These are phyloP conservation scores for Floccularia luteovirens DNA, from an alignment of 768 basidiomycete species.

Conservation along the genomic window DNA sequence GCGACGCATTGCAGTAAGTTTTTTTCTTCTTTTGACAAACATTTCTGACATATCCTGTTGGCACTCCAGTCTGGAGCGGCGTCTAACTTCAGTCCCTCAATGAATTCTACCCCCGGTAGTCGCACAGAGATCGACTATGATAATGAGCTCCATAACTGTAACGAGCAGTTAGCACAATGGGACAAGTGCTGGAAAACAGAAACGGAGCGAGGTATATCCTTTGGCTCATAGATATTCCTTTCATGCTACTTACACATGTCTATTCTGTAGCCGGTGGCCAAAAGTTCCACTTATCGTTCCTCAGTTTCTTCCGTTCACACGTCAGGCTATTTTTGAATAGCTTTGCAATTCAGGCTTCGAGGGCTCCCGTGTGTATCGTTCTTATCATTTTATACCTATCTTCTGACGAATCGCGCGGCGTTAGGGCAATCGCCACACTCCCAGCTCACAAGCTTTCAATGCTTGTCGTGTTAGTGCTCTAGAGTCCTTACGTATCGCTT, in stretches of 20 bases:
- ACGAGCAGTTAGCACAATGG: slow-evolving; percentile 68
- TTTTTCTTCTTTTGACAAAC: not conserved
- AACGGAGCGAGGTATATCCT: slow-evolving; percentile 55
- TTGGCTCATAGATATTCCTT: slow-evolving; percentile 3
- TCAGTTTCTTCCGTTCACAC: slow-evolving; percentile 70
- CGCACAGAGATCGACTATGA: slow-evolving; percentile 69
- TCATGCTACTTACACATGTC: slow-evolving; percentile 2
- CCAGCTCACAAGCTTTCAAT: slow-evolving; percentile 61
- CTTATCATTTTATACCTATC: not conserved
- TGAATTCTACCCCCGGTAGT: slow-evolving; percentile 28
- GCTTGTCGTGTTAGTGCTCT: slow-evolving; percentile 72
- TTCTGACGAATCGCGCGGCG: slow-evolving; percentile 2
- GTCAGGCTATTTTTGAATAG: slow-evolving; percentile 80
- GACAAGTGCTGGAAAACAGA: slow-evolving; percentile 63
- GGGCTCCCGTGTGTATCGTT: slow-evolving; percentile 40
- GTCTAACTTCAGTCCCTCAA: too few relatives aligned
- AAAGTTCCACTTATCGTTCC: slow-evolving; percentile 69
- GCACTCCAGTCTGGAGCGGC: too few relatives aligned
- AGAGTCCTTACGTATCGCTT: slow-evolving; percentile 62
- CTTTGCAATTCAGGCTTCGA: slow-evolving; percentile 65
- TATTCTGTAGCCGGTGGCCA: slow-evolving; percentile 52
- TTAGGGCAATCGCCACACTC: slow-evolving; percentile 49
- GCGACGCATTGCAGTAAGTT: slow-evolving; percentile 69
- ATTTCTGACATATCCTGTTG: slow-evolving; percentile 6
- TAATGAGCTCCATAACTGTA: slow-evolving; percentile 63